Base-by-base conservation (phyloP, 1,284 basidiomycete species). In the Entoloma clypeatum region DNA sequence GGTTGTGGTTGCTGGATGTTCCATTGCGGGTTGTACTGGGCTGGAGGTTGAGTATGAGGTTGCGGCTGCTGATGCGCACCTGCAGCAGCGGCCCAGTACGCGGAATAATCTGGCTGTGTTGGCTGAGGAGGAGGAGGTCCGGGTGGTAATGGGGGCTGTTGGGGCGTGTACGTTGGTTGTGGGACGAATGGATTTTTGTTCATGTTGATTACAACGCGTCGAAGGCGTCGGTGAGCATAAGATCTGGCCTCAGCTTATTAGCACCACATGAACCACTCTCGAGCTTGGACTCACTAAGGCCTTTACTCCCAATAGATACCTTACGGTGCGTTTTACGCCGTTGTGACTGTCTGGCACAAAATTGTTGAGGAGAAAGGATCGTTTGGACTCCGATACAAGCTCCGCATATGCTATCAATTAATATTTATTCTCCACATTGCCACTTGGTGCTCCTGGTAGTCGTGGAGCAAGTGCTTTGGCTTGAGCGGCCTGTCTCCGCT, bases 121-220 rank as follows among this genome's bases (percentile, higher is more conserved):
- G 81, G 77, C 51, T 79, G 78, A 36, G 76, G 73, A 3, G 85
- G 85, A 11, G 86, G 84, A 43, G 81, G 86, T 14, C 83, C 86
- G 17, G 85, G 83, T 39, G 86, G 86, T 29, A 87, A 67, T 28
- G 85, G 86, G 2, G 85, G 83, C 54, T 84, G 84, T 36, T 78
- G 79, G 24, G 75, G 72, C 7, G 77, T 73, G 58, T 82, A 86
- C 27, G 74, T 70, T 13, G 81, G 75, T 37, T 78, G 75, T 18
- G 83, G 79, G 45, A 80, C 70, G 52, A 87, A 87, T 1, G 84
- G 85, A 60, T 87, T 87, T 67, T 86, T 87, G 67, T 87, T 81
- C 85, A 87, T 82, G 39, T 39, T 41, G 11, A 47, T 50, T 49
- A 48, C 47, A 53, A 48, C 47, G 51, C 48, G 44, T 45, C 26